phyloP scores from a whole-genome alignment of 129 eudicot genomes.

The Tagetes erecta region DNA sequence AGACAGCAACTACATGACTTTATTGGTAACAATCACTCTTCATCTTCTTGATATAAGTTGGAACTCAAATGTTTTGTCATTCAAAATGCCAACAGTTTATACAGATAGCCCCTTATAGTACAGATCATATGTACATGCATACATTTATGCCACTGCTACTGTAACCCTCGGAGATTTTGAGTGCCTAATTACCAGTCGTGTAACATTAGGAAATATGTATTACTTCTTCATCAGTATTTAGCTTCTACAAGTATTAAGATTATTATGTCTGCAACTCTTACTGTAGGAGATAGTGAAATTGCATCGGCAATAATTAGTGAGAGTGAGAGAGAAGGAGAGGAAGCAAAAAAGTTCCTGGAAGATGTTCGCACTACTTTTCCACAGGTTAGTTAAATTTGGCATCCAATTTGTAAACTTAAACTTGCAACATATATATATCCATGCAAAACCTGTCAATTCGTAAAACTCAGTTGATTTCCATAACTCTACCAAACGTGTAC shows the following conservation, averaged over 20 bases:
- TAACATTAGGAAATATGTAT: background rate
- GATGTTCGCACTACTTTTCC: conserved; percentile 92
- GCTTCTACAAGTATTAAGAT: conserved; percentile 1
- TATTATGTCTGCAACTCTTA: background rate
- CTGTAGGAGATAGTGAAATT: conserved; percentile 75
- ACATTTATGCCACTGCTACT: background rate
- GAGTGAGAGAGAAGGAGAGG: conserved; percentile 91
- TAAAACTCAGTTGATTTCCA: no score
- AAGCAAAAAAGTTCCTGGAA: conserved; percentile 76
- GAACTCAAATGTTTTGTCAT: conserved; percentile 9
- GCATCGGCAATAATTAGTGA: conserved; percentile 63
- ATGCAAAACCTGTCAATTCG: background rate
- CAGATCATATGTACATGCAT: background rate
- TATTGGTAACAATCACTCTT: conserved; percentile 53
- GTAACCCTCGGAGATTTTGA: background rate
- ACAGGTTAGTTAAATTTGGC: conserved; percentile 49
- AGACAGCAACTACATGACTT: conserved; percentile 77
- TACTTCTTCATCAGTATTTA: background rate
- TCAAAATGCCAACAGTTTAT: background rate
- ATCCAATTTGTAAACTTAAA: background rate
- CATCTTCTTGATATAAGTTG: background rate
- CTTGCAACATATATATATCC: background rate
- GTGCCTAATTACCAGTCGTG: background rate
- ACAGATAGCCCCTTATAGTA: background rate
- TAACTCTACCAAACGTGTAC: no score